Percentiles rank a stretch among this genome's conserved stretches.
Conservation (phyloP, 2,329 filamentous ascomycete genomes). For the Neopestalotiopsis sp. region DNA sequence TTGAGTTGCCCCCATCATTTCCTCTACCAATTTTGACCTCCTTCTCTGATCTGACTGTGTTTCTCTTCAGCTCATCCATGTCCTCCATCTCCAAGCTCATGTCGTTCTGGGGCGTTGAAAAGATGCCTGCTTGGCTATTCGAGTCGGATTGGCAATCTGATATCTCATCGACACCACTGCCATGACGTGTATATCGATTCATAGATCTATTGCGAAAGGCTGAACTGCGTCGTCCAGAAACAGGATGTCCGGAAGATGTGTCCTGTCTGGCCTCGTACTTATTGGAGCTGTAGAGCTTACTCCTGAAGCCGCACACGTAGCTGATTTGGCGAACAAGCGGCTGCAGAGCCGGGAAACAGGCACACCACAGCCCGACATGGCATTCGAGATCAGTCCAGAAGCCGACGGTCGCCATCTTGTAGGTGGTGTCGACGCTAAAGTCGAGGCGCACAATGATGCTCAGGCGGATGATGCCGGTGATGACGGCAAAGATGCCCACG, state of each 20-base stretch:
- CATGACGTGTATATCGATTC: slow-evolving; percentile 4
- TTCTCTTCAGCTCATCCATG: slow-evolving; percentile 37
- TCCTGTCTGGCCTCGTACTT: neutral
- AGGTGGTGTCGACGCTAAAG: slow-evolving; percentile 39
- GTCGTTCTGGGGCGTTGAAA: neutral
- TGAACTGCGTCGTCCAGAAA: neutral
- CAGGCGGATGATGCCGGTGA: slow-evolving; percentile 46
- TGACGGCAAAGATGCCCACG: slow-evolving; percentile 43
- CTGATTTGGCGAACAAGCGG: slow-evolving; percentile 7
- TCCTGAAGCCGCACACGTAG: slow-evolving; percentile 28
- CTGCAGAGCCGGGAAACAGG: slow-evolving; percentile 31
- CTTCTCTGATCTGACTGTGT: neutral
- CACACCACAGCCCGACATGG: slow-evolving; percentile 49
- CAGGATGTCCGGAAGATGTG: neutral
- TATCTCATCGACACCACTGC: slow-evolving; percentile 10
- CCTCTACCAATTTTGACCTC: neutral
- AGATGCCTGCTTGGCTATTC: slow-evolving; percentile 12
- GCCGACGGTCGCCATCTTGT: slow-evolving; percentile 41
- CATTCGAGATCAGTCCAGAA: slow-evolving; percentile 48
- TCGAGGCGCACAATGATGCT: slow-evolving; percentile 38
- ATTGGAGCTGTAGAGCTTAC: slow-evolving; percentile 15
- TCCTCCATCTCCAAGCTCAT: slow-evolving; percentile 12
- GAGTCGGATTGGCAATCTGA: slow-evolving; percentile 10
- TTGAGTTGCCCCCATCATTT: neutral
- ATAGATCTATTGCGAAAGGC: neutral